Base-by-base conservation (phyloP, 2,329 filamentous ascomycete species). In the Cercospora beticola region DNA sequence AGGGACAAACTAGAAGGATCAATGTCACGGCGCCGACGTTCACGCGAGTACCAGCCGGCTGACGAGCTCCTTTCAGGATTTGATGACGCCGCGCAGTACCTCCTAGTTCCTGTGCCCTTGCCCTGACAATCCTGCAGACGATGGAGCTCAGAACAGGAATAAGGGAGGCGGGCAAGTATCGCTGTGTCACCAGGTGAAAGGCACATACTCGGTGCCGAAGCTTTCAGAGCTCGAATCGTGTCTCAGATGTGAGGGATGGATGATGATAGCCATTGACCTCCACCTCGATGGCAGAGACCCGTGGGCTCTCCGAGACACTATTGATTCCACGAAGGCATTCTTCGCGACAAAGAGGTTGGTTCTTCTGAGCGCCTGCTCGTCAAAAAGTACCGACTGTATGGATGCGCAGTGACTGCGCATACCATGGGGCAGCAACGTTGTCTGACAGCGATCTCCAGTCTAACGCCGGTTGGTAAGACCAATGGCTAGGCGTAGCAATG, bases 231-330 rank as follows among this genome's bases (percentile, higher is more conserved):
- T 33, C 62, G 31, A 64, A 23, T 57, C n/a, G 5, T 33, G 62
- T 64, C 52, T 64, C 61, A 63, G 43, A 64, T 46, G n/a, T 30
- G 54, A 58, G 54, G 54, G 54, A 58, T 28, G 54, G 30, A 31
- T 33, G 62, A 64, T 57, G 28, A 28, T 30, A 26, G 33, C 23
- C 33, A 31, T 28, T 18, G 43, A 16, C 62, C 49, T 56, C 49
- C 23, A 31, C 26, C 31, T 16, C 54, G 52, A n/a, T 30, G 23
- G 28, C 16, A 43, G 46, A 21, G 54, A n/a, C 49, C 62, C 28
- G 46, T 36, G 62, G 62, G 49, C 31, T 30, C 26, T 57, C 62
- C 62, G 62, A 64, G 62, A 64, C 62, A 64, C 18, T 18, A 36
- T 57, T 46, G 31, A 16, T 21, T 33, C 49, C 49, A 46, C 18